Conservation (phyloP, 495 filamentous ascomycete species). For the Neurospora sp. region DNA sequence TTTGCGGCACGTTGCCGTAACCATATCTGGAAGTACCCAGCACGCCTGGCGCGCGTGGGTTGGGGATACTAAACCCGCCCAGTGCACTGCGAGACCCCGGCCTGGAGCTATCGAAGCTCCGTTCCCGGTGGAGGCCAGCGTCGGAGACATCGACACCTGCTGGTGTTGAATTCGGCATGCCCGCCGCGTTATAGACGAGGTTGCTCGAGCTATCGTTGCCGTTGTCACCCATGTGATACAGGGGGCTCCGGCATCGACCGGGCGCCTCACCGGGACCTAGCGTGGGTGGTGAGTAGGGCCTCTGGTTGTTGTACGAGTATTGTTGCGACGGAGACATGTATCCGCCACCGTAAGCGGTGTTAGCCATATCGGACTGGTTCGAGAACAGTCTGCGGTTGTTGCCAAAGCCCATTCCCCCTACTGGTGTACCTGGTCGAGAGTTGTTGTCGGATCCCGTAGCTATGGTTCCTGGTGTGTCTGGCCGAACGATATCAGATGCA, state of each 20-base stretch:
- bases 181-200: conserved; percentile 31
- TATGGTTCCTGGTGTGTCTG: conserved; percentile 53
- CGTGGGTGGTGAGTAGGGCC: conserved; percentile 5
- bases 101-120: conserved; percentile 18
- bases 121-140: conserved; percentile 19
- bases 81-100: conserved; percentile 1
- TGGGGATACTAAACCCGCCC: conserved; percentile 6
- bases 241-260: conserved; percentile 22
- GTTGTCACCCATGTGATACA: conserved; percentile 33
- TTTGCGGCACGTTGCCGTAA: conserved; percentile 42
- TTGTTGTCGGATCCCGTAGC: conserved; percentile 23
- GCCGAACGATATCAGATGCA: conserved; percentile 54
- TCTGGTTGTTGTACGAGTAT: conserved; percentile 6
- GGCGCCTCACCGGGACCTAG: conserved; percentile 7
- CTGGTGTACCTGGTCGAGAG: conserved; percentile 34
- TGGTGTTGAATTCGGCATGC: conserved; percentile 27
- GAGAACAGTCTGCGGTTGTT: conserved; percentile 7
- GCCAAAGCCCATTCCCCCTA: conserved; percentile 26
- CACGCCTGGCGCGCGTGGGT: conserved; percentile 27
- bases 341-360: conserved; percentile 12
- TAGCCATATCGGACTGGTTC: conserved; percentile 9
- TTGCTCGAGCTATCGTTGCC: conserved; percentile 36
- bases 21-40: conserved; percentile 42
- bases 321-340: conserved; percentile 11
- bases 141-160: conserved; percentile 11